phyloP scores from a whole-genome alignment of 345 rosid species.

The Litchi chinensis region DNA sequence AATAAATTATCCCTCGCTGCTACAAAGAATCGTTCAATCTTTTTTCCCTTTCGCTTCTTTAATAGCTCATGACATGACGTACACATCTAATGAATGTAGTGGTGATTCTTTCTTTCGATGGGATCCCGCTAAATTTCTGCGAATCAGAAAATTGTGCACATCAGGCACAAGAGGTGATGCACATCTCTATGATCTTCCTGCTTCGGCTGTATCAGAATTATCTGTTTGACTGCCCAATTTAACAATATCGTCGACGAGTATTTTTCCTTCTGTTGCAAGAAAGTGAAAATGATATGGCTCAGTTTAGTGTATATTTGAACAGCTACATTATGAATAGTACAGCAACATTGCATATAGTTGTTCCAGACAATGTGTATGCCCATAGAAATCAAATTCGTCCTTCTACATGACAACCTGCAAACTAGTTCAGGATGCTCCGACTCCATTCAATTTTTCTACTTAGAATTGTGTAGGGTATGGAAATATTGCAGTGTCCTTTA shows the following conservation, averaged over 20 bases:
- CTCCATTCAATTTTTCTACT: neutral
- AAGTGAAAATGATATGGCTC: constrained; percentile 4
- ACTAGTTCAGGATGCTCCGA: neutral
- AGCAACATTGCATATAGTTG: neutral
- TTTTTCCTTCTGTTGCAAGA: constrained; percentile 71
- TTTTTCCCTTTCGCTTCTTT: neutral
- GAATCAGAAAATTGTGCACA: neutral
- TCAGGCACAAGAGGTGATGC: neutral
- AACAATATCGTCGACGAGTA: constrained; percentile 82
- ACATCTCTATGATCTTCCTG: constrained; percentile 33
- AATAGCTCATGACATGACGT: neutral
- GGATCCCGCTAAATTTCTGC: neutral
- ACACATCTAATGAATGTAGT: neutral
- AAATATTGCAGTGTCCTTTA: neutral
- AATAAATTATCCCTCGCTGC: neutral
- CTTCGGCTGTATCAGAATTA: constrained; percentile 48
- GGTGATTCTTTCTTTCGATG: neutral
- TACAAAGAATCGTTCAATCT: neutral
- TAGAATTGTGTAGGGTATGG: neutral
- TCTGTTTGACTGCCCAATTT: constrained; percentile 72
- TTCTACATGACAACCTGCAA: neutral
- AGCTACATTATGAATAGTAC: neutral
- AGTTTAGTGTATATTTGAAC: neutral
- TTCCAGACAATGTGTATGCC: neutral
- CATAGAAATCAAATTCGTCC: neutral